These are phyloP conservation scores for Pholiota conissans DNA, from an alignment of 768 basidiomycete genomes.

Conservation along the genomic window DNA sequence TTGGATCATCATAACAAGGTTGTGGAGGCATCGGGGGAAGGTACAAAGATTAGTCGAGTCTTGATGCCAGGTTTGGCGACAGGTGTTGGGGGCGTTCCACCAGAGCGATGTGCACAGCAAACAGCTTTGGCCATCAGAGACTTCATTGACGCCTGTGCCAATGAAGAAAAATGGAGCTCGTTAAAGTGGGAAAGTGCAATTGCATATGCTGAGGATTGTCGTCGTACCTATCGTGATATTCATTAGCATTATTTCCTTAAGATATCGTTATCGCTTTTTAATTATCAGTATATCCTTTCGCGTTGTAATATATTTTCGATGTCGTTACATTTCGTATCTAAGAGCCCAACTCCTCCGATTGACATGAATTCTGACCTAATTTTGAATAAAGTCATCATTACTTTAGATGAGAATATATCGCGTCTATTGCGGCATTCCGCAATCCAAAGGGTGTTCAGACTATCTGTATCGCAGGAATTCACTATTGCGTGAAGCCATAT, in stretches of 20 bases:
- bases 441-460: too few species aligned
- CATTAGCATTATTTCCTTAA: neutral
- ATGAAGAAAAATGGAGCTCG: conserved; percentile 15
- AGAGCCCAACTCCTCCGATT: too few species aligned
- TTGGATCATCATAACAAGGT: conserved; percentile 13
- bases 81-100: conserved; percentile 13
- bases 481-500: too few species aligned
- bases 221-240: neutral
- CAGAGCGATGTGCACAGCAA: conserved; percentile 17
- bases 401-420: too few species aligned
- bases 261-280: too few species aligned
- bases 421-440: too few species aligned
- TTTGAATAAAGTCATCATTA: too few species aligned
- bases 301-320: too few species aligned
- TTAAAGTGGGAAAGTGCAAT: conserved; percentile 14
- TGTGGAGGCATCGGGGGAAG: neutral
- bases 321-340: too few species aligned
- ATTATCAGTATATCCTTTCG: too few species aligned
- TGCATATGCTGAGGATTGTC: conserved; percentile 5
- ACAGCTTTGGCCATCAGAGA: conserved; percentile 19
- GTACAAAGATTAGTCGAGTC: conserved; percentile 10
- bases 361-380: too few species aligned
- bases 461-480: too few species aligned
- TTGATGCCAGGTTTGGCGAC: conserved; percentile 21
- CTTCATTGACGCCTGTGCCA: conserved; percentile 14